phyloP scores from a whole-genome alignment of 1,284 basidiomycete species.

The Peniophora sp. region DNA sequence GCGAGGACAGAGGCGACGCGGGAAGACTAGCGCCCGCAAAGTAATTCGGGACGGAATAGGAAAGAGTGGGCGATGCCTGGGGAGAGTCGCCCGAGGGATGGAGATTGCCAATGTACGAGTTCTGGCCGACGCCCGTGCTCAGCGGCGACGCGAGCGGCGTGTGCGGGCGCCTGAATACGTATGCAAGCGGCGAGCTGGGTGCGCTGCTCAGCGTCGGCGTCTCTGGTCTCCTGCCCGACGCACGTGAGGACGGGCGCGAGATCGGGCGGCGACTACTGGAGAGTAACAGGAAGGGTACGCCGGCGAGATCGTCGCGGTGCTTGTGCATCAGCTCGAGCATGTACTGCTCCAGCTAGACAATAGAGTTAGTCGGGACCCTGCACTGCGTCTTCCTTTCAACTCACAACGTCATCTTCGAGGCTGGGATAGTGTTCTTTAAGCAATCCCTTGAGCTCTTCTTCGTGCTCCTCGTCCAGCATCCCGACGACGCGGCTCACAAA shows the following conservation, averaged over 20 bases:
- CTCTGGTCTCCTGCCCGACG: conserved; percentile 64
- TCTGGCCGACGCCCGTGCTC: conserved; percentile 40
- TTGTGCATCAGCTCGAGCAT: conserved; percentile 84
- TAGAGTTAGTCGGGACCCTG: conserved; percentile 2
- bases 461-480: conserved; percentile 72
- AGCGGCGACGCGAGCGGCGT: conserved; percentile 70
- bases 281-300: conserved; percentile 74
- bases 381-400: conserved; percentile 15
- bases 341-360: conserved; percentile 58
- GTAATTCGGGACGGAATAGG: conserved; percentile 41
- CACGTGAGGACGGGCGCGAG: conserved; percentile 75
- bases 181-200: conserved; percentile 59
- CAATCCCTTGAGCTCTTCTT: conserved; percentile 74
- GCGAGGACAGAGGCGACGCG: conserved; percentile 44
- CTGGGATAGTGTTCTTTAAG: conserved; percentile 59
- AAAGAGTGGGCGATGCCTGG: conserved; percentile 60
- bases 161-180: conserved; percentile 68
- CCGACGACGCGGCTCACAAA: conserved; percentile 64
- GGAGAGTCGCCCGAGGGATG: conserved; percentile 50
- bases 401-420: conserved; percentile 71
- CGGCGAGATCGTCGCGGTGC: conserved; percentile 73
- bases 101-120: conserved; percentile 42
- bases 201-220: conserved; percentile 53
- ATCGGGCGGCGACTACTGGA: conserved; percentile 71
- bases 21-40: conserved; percentile 67